Base-by-base conservation (phyloP, 306 rosid genomes). In the Myrica gale region DNA sequence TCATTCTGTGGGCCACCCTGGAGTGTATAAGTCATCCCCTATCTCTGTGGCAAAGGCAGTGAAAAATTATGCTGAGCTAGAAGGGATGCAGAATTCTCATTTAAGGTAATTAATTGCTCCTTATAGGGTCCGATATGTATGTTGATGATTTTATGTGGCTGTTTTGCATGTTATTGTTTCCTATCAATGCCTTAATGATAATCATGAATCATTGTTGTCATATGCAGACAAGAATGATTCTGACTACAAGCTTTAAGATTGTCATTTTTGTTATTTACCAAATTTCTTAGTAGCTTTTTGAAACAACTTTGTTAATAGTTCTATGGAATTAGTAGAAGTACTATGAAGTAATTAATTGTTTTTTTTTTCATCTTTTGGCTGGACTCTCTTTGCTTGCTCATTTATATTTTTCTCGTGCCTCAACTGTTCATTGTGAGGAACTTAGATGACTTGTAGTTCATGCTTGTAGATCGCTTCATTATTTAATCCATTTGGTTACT, bases 11-110 rank as follows among this genome's bases (percentile, higher is more conserved):
- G 76, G 81, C 44, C 91, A 90, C 57, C 21, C 79, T 54, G 90
- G 86, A 56, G 69, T 95, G 60, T 82, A 79, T 54, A 89, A 84
- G 79, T 63, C 52, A 72, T 92, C 97, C 66, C 98, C 97, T 5
- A 69, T 92, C 48, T 82, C 97, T 61, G 79, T 85, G 72, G 92
- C 93, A 21, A 95, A 95, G 88, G 96, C 98, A 63, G 70, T 92
- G 74, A 92, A 95, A 90, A 95, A 92, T 87, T 84, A 86, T 77
- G 81, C 86, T 6, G 97, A 95, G 84, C 81, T 92, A 77, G 95
- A 88, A 82, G 98, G 97, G 80, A 92, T 95, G 98, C 86, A 67
- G 54, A 88, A 71, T 70, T 92, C 93, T 85, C 98, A 92, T 82
- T 79, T 90, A 78, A 90, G 96, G 98, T 90, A 75, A 76, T 26